Conservation (phyloP, 176 grass and related monocot species). For the Bonia amplexicaulis region DNA sequence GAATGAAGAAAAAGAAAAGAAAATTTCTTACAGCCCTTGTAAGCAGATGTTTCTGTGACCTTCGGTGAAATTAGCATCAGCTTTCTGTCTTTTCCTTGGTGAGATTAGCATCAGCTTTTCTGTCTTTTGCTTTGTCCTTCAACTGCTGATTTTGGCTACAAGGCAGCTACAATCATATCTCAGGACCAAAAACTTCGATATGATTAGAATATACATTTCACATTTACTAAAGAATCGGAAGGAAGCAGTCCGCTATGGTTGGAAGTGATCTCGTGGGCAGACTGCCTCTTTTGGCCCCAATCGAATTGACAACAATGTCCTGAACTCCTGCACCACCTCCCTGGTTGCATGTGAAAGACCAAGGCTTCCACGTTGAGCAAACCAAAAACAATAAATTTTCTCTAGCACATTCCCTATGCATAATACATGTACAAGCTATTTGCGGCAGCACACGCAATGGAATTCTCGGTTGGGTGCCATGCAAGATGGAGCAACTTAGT, state of each 20-base stretch:
- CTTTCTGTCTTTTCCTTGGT: neutral
- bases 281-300: conserved; percentile 29
- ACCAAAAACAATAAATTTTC: conserved; percentile 22
- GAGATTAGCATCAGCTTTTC: conserved; percentile 36
- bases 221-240: conserved; percentile 60
- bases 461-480: conserved; percentile 94
- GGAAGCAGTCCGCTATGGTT: conserved; percentile 7
- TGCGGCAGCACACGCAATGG: conserved; percentile 76
- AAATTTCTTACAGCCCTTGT: neutral
- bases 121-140: conserved; percentile 32
- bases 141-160: conserved; percentile 37
- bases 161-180: conserved; percentile 46
- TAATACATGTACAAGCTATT: conserved; percentile 99
- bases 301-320: conserved; percentile 17
- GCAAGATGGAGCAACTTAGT: conserved; percentile 88
- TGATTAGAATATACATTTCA: conserved; percentile 48
- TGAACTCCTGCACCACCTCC: conserved; percentile 5
- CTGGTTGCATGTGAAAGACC: conserved; percentile 32
- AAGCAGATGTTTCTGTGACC: neutral
- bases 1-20: neutral
- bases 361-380: conserved; percentile 25
- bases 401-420: conserved; percentile 50
- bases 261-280: neutral
- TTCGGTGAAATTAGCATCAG: conserved; percentile 40
- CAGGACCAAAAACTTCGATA: conserved; percentile 27